Percentiles rank a stretch among this genome's conserved stretches.
These are phyloP conservation scores for Gracilaria gracilis DNA, from an alignment of 23 red algal species.

Conservation along the genomic window DNA sequence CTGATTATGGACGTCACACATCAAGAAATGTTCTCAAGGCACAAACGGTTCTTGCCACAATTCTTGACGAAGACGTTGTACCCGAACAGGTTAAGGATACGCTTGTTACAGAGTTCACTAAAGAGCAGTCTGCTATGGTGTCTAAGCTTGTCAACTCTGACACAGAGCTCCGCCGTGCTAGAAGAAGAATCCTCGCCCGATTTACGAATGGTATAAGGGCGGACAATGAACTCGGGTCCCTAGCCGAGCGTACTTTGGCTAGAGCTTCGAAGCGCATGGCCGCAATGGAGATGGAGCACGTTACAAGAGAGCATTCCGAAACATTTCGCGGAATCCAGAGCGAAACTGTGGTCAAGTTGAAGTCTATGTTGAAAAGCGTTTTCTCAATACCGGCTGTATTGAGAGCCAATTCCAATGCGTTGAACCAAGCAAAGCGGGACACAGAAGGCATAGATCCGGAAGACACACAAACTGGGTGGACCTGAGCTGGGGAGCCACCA, in stretches of 20 bases:
- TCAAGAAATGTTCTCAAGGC: slow-evolving; percentile 34
- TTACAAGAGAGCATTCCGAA: slow-evolving; percentile 46
- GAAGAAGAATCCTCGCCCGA: slow-evolving; percentile 37
- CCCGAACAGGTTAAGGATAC: slow-evolving; percentile 49
- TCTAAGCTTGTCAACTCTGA: slow-evolving; percentile 36
- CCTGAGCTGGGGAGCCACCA: not conserved
- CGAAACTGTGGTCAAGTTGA: slow-evolving; percentile 38
- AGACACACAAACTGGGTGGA: slow-evolving; percentile 31
- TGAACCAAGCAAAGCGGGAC: slow-evolving; percentile 37
- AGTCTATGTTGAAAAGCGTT: slow-evolving; percentile 36
- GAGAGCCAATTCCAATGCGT: not conserved
- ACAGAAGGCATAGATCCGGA: slow-evolving; percentile 21
- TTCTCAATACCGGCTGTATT: not conserved
- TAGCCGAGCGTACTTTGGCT: slow-evolving; percentile 42
- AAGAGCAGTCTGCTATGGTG: slow-evolving; percentile 55
- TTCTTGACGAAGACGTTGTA: slow-evolving; percentile 51
- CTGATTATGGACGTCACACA: slow-evolving; percentile 35
- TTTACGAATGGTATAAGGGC: slow-evolving; percentile 40
- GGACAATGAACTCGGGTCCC: slow-evolving; percentile 20
- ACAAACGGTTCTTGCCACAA: slow-evolving; percentile 55
- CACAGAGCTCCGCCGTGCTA: slow-evolving; percentile 50
- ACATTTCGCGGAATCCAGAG: slow-evolving; percentile 39
- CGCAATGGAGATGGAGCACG: slow-evolving; percentile 62
- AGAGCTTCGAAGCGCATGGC: slow-evolving; percentile 44
- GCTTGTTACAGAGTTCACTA: slow-evolving; percentile 55